These are phyloP conservation scores for Penicillium sp. DNA, from an alignment of 2,329 filamentous ascomycete species.

Conservation along the genomic window DNA sequence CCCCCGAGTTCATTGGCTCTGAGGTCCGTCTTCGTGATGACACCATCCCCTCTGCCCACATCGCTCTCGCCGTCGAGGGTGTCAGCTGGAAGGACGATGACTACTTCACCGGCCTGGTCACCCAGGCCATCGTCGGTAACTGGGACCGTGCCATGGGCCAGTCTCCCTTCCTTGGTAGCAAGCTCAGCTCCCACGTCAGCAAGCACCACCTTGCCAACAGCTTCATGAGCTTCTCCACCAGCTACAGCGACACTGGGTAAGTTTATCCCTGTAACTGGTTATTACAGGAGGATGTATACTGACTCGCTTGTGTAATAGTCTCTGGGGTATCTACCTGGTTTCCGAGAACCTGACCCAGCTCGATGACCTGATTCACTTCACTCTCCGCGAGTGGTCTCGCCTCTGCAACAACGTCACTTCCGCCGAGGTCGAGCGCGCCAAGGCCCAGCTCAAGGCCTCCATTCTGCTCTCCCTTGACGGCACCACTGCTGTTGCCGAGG, in stretches of 20 bases:
- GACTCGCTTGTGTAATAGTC: constrained; percentile 53
- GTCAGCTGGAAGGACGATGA: constrained; percentile 99
- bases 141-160: constrained; percentile 99
- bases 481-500: constrained; percentile 94
- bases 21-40: constrained; percentile 95
- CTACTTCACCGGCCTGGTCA: constrained; percentile 97
- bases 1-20: constrained; percentile 93
- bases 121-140: constrained; percentile 98
- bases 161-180: constrained; percentile 95
- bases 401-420: constrained; percentile 83
- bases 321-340: constrained; percentile 99
- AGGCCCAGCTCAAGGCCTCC: constrained; percentile 98
- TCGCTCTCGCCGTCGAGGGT: constrained; percentile 97
- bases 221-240: constrained; percentile 99
- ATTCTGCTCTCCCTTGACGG: constrained; percentile 96
- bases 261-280: constrained; percentile 33
- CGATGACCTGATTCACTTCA: constrained; percentile 97
- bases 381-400: constrained; percentile 96
- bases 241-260: constrained; percentile 98
- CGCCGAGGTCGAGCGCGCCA: constrained; percentile 94
- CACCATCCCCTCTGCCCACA: constrained; percentile 92
- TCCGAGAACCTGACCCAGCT: constrained; percentile 82
- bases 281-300: constrained; percentile 16
- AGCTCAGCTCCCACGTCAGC: constrained; percentile 91
- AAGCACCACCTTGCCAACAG: constrained; percentile 96